Evolutionary conservation across 106 monocot genomes (phyloP).

Genomic region (Apostasia ramifera): DNA sequence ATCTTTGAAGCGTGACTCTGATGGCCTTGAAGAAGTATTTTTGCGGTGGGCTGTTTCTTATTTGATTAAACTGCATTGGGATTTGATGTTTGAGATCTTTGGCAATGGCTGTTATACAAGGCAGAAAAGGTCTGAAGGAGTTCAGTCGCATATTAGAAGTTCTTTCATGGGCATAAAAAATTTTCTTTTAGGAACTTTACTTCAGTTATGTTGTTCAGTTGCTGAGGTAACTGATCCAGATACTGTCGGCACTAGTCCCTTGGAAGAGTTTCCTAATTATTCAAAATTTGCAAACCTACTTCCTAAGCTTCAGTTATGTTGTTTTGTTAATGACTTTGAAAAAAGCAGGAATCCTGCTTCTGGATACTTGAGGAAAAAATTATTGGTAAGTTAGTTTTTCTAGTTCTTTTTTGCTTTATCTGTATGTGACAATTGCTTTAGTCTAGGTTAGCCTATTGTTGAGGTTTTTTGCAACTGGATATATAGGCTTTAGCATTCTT

Average conservation of each 20-base stretch:
- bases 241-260: conserved; percentile 8
- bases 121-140: background rate
- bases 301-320: conserved; percentile 32
- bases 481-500: too few relatives aligned
- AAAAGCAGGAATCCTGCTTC: conserved; percentile 11
- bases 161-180: conserved; percentile 4
- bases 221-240: conserved; percentile 24
- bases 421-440: too few relatives aligned
- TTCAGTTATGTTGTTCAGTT: conserved; percentile 55
- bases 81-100: conserved; percentile 19
- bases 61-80: conserved; percentile 48
- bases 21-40: conserved; percentile 32
- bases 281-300: conserved; percentile 30
- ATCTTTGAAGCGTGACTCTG: conserved; percentile 32
- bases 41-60: conserved; percentile 24
- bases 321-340: conserved; percentile 22
- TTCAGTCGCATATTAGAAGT: conserved; percentile 8
- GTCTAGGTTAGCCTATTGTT: too few relatives aligned
- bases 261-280: conserved; percentile 15
- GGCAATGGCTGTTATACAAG: background rate
- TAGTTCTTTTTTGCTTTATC: background rate
- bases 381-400: conserved; percentile 27
- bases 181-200: conserved; percentile 30
- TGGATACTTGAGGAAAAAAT: conserved; percentile 56
- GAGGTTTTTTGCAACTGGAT: too few relatives aligned